Evolutionary conservation across 2,329 filamentous ascomycete species (phyloP).

Genomic region (Setomelanomma holmii): DNA sequence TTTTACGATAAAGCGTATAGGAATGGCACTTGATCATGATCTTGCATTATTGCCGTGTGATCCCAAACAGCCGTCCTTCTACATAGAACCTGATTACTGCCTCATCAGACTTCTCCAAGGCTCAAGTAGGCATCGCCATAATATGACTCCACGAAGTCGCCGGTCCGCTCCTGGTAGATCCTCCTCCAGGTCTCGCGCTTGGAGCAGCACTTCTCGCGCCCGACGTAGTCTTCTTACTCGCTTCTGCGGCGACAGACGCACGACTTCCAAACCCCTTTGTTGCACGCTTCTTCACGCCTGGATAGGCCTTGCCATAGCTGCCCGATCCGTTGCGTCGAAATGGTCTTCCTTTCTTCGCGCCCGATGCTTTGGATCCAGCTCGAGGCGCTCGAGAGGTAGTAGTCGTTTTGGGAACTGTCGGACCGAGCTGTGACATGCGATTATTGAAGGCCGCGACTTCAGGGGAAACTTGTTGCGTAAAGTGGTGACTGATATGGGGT

Average conservation of each 20-base stretch:
- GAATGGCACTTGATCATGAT: no score
- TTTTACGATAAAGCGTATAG: background rate
- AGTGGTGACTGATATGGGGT: conserved; percentile 38
- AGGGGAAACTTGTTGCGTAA: conserved; percentile 32
- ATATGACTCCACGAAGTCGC: conserved; percentile 19
- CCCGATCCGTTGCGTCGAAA: conserved; percentile 27
- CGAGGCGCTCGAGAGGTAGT: conserved; percentile 13
- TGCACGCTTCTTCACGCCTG: conserved; percentile 28
- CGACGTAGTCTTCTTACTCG: conserved; percentile 15
- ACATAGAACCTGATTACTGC: background rate
- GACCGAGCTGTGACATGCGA: conserved; percentile 28
- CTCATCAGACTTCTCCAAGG: background rate
- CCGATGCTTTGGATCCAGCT: conserved; percentile 21
- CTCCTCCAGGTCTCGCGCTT: conserved; percentile 16
- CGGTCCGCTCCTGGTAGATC: background rate
- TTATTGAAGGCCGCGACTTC: conserved; percentile 41
- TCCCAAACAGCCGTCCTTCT: background rate
- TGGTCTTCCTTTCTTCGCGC: conserved; percentile 23
- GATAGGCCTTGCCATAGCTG: conserved; percentile 19
- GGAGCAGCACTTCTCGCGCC: conserved; percentile 16
- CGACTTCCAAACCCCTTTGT: conserved; percentile 19
- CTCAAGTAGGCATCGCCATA: conserved; percentile 40
- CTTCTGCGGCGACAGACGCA: conserved; percentile 12
- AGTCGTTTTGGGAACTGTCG: conserved; percentile 14
- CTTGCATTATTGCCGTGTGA: background rate